Percentiles rank a stretch among this genome's conserved stretches.
phyloP scores from a whole-genome alignment of 2,329 filamentous ascomycete species.

The Exophiala oligosperma region DNA sequence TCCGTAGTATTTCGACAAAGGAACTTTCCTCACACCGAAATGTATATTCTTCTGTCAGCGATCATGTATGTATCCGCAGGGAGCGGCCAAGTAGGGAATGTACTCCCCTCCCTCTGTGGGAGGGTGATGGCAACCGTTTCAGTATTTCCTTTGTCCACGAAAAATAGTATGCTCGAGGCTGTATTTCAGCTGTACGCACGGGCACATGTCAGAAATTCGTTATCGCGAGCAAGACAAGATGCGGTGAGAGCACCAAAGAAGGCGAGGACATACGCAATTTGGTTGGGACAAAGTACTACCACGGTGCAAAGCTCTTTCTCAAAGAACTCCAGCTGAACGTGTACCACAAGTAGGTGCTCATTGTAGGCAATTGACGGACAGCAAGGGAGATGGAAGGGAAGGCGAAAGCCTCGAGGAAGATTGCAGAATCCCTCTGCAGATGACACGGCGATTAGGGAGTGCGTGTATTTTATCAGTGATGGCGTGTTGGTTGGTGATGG shows the following conservation, averaged over 20 bases:
- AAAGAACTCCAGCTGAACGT: conserved; percentile 30
- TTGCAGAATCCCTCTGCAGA: background rate
- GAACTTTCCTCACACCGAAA: conserved; percentile 3
- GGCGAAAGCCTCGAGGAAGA: conserved; percentile 3
- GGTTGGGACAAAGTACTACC: conserved; percentile 13
- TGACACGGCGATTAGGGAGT: conserved; percentile 10
- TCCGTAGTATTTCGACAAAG: background rate
- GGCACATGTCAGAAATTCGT: conserved; percentile 2
- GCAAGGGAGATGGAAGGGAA: conserved; percentile 1
- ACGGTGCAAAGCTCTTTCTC: conserved; percentile 29
- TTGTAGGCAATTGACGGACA: conserved; percentile 19
- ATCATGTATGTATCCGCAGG: conserved; percentile 15
- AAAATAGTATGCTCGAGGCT: conserved; percentile 5
- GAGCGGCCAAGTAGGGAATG: conserved; percentile 2
- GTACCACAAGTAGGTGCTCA: conserved; percentile 32
- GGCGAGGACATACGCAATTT: conserved; percentile 13
- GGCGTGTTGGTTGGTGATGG: conserved; percentile 18
- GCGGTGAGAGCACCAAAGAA: conserved; percentile 12
- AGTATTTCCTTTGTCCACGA: conserved; percentile 6
- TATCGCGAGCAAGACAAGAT: conserved; percentile 14
- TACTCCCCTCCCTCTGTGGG: conserved; percentile 7
- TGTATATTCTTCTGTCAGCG: conserved; percentile 3
- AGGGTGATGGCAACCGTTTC: conserved; percentile 14
- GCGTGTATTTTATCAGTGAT: conserved; percentile 17
- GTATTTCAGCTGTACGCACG: conserved; percentile 9